Evolutionary conservation across 2,329 filamentous ascomycete species (phyloP).

Genomic region (Mycogone perniciosa): DNA sequence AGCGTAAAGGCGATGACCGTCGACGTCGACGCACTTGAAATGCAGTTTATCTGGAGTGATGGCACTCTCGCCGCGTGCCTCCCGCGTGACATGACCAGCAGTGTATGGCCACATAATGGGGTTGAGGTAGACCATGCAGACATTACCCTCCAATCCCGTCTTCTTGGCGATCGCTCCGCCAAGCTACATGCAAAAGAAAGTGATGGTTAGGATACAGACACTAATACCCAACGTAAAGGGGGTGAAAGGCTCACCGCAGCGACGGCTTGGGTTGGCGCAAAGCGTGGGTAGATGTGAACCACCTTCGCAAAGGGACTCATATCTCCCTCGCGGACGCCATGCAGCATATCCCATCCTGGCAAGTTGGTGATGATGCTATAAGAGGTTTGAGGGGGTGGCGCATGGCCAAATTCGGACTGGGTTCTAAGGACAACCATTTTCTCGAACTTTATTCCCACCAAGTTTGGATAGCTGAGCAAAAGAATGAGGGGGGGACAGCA

Average conservation of each 20-base stretch:
- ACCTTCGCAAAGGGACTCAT: slow-evolving; percentile 26
- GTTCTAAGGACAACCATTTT: slow-evolving; percentile 33
- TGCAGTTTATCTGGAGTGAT: slow-evolving; percentile 30
- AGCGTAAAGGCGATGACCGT: slow-evolving; percentile 37
- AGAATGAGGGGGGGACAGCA: too few relatives aligned
- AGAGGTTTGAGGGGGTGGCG: slow-evolving; percentile 39
- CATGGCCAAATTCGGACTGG: slow-evolving; percentile 37
- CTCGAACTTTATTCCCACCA: not conserved
- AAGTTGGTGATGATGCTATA: slow-evolving; percentile 42
- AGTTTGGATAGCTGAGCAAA: too few relatives aligned
- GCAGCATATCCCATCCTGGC: slow-evolving; percentile 36
- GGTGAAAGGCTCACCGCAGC: slow-evolving; percentile 23
- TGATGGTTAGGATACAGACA: not conserved
- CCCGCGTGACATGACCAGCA: slow-evolving; percentile 26
- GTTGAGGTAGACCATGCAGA: slow-evolving; percentile 27
- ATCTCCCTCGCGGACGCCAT: slow-evolving; percentile 37
- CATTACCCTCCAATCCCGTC: slow-evolving; percentile 22
- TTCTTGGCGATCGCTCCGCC: slow-evolving; percentile 29
- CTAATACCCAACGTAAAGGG: not conserved
- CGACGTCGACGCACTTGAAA: slow-evolving; percentile 37
- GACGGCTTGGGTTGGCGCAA: slow-evolving; percentile 34
- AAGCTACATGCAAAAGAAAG: slow-evolving; percentile 24
- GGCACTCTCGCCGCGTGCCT: slow-evolving; percentile 29
- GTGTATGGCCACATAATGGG: slow-evolving; percentile 26
- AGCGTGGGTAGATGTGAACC: slow-evolving; percentile 41